Evolutionary conservation across 1,284 basidiomycete genomes (phyloP).

Genomic region (Lentinus polychrous): DNA sequence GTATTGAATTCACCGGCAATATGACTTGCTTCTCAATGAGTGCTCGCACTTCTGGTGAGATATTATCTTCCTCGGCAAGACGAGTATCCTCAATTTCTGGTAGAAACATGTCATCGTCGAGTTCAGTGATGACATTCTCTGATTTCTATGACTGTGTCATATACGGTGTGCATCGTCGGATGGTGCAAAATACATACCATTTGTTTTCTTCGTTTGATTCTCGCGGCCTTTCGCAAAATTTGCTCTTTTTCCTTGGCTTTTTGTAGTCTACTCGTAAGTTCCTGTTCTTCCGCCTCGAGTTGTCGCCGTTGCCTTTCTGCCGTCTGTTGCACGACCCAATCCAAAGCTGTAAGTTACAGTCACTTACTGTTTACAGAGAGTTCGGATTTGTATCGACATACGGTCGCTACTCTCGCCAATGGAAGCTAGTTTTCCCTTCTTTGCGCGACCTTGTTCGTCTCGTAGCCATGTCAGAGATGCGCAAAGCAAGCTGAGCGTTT

Average conservation of each 20-base stretch:
- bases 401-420: slow-evolving; percentile 30
- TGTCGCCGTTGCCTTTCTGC: slow-evolving; percentile 56
- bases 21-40: slow-evolving; percentile 77
- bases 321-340: slow-evolving; percentile 81
- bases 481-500: slow-evolving; percentile 80
- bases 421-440: slow-evolving; percentile 49
- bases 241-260: slow-evolving; percentile 56
- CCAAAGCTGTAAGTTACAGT: slow-evolving; percentile 40
- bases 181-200: slow-evolving; percentile 32
- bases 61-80: slow-evolving; percentile 36
- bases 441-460: slow-evolving; percentile 63
- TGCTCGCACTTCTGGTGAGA: slow-evolving; percentile 74
- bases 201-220: slow-evolving; percentile 47
- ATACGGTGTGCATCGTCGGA: too few relatives aligned
- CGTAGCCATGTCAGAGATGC: slow-evolving; percentile 76
- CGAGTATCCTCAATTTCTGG: slow-evolving; percentile 39
- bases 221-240: slow-evolving; percentile 19
- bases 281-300: slow-evolving; percentile 59
- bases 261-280: slow-evolving; percentile 53
- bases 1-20: neutral
- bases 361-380: neutral
- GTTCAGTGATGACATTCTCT: slow-evolving; percentile 19
- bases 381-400: slow-evolving; percentile 9
- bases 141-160: slow-evolving; percentile 16
- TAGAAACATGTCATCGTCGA: slow-evolving; percentile 54